Conservation (phyloP, 352 stramenopile species). For the Pythium myriotylum region DNA sequence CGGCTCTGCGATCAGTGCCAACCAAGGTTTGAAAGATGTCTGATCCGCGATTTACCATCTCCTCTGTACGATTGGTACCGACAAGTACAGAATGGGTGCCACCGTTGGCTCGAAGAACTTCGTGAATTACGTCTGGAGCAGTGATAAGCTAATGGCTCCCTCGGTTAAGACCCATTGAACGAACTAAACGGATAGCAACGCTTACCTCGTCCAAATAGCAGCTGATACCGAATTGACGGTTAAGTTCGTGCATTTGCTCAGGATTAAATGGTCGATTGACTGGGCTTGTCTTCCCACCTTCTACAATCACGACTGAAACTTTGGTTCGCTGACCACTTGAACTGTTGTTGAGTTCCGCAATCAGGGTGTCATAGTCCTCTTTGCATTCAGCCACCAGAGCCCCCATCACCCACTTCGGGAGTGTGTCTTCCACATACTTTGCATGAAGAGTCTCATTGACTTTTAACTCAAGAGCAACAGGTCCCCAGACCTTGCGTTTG, state of each 20-base stretch:
- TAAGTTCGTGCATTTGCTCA: constrained; percentile 57
- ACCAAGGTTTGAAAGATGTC: constrained; percentile 69
- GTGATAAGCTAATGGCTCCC: constrained; percentile 55
- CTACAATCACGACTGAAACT: constrained; percentile 67
- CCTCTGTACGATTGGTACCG: constrained; percentile 69
- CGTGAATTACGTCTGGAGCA: constrained; percentile 80
- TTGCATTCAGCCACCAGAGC: constrained; percentile 79
- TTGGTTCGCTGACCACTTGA: constrained; percentile 43
- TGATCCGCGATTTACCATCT: constrained; percentile 70
- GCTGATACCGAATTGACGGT: constrained; percentile 60
- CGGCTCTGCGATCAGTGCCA: constrained; percentile 57
- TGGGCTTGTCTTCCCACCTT: constrained; percentile 53
- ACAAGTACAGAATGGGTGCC: constrained; percentile 82
- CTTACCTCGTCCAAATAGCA: constrained; percentile 81
- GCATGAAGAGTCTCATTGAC: constrained; percentile 77
- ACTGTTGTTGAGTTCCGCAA: constrained; percentile 62
- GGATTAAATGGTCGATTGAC: constrained; percentile 61
- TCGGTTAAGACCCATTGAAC: too few relatives aligned
- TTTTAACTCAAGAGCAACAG: constrained; percentile 83
- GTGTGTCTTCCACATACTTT: constrained; percentile 84
- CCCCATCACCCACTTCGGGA: constrained; percentile 79
- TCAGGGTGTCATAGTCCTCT: constrained; percentile 81
- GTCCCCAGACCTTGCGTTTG: constrained; percentile 80
- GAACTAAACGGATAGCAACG: too few relatives aligned
- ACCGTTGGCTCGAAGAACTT: constrained; percentile 67